Conservation (phyloP, 331 rosid genomes). For the Quercus lobata region DNA sequence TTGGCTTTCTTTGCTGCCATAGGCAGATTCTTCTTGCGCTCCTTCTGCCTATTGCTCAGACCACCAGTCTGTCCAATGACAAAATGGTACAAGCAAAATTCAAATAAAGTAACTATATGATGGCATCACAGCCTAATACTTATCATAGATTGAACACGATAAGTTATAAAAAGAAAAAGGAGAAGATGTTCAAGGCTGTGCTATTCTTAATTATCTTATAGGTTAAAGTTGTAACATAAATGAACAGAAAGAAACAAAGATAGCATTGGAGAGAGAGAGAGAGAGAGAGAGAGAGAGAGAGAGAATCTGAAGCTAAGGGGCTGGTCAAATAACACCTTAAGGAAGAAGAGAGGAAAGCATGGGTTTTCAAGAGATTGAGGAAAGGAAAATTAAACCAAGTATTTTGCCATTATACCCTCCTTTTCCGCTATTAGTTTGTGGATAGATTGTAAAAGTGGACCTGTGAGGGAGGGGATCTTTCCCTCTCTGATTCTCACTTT, state of each 20-base stretch:
- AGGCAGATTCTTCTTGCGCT: conserved; percentile 77
- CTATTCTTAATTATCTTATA: no score
- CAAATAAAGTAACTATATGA: background rate
- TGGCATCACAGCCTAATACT: background rate
- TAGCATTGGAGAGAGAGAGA: no score
- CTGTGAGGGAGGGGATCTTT: background rate
- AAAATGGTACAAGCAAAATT: background rate
- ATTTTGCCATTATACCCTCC: background rate
- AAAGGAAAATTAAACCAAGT: background rate
- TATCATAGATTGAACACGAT: background rate
- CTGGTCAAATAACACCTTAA: background rate
- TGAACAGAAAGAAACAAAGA: no score
- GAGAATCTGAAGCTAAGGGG: no score
- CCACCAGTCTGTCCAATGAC: conserved; percentile 71
- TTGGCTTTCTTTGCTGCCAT: conserved; percentile 61
- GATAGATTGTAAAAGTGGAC: background rate
- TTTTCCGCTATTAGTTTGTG: background rate
- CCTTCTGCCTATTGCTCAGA: conserved; percentile 74
- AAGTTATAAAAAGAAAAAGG: background rate
- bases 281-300: no score
- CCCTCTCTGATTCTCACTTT: background rate
- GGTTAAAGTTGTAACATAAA: no score
- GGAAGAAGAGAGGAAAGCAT: background rate
- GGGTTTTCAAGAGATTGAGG: background rate
- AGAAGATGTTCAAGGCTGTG: background rate